Evolutionary conservation across 768 basidiomycete genomes (phyloP).

Genomic region (Rhodotorula paludigena): DNA sequence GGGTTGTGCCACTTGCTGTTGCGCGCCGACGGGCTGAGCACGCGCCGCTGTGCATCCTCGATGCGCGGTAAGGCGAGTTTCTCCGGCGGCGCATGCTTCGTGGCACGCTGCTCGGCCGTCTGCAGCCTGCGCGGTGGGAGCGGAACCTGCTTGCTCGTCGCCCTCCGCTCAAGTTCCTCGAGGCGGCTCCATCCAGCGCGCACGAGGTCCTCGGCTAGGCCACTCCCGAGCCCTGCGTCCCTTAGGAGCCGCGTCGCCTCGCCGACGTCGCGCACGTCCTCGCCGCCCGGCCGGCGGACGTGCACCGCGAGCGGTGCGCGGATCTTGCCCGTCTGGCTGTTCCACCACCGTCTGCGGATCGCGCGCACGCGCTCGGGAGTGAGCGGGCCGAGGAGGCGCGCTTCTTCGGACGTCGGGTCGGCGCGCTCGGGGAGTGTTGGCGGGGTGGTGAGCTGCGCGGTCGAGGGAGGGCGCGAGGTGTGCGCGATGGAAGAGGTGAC

Average conservation of each 20-base stretch:
- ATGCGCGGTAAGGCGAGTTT: background rate
- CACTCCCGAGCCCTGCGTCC: background rate
- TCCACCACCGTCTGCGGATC: slow-evolving; percentile 27
- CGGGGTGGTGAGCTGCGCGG: slow-evolving; percentile 19
- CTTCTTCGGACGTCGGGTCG: slow-evolving; percentile 35
- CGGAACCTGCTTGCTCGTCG: background rate
- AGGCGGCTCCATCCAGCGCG: background rate
- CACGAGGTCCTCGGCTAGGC: background rate
- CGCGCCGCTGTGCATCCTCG: background rate
- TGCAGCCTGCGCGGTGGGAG: slow-evolving; percentile 27
- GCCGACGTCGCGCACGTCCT: background rate
- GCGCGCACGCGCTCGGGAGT: slow-evolving; percentile 12
- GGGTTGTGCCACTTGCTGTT: slow-evolving; percentile 30
- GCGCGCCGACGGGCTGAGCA: background rate
- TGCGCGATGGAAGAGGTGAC: slow-evolving; percentile 24
- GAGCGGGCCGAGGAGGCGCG: slow-evolving; percentile 34
- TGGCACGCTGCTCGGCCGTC: background rate
- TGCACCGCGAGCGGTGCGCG: slow-evolving; percentile 17
- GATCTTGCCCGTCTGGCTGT: slow-evolving; percentile 25
- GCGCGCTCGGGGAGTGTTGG: slow-evolving; percentile 32
- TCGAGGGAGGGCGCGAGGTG: slow-evolving; percentile 14
- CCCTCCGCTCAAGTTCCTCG: background rate
- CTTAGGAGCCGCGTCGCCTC: background rate
- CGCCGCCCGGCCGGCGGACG: background rate
- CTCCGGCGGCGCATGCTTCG: background rate